These are phyloP conservation scores for Aristolochia californica DNA, from an alignment of 164 flowering plant species.

Conservation along the genomic window DNA sequence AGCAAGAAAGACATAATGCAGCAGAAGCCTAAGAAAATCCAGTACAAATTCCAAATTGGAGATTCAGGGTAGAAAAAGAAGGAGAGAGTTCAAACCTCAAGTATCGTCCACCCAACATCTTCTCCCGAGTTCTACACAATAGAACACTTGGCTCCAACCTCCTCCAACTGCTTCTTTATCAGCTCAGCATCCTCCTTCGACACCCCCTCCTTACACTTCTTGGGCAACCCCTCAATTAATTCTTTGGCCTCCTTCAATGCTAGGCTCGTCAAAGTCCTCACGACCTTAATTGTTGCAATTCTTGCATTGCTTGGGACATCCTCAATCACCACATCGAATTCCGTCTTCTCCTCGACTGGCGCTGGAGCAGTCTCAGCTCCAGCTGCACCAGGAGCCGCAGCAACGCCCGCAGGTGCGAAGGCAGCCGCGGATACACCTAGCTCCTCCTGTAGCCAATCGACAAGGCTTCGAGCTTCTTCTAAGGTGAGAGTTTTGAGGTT, in stretches of 20 bases:
- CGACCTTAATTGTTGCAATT: constrained; percentile 82
- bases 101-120: not conserved
- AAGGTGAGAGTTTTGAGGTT: constrained; percentile 55
- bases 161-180: constrained; percentile 93
- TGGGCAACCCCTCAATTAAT: constrained; percentile 84
- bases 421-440: constrained; percentile 90
- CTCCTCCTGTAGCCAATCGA: constrained; percentile 75
- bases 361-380: constrained; percentile 40
- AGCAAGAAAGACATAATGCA: no score
- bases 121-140: constrained; percentile 25
- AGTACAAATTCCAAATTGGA: no score
- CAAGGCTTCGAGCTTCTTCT: constrained; percentile 55
- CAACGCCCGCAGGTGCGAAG: constrained; percentile 69
- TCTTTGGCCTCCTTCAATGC: constrained; percentile 98
- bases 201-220: constrained; percentile 77
- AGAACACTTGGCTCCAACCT: constrained; percentile 75
- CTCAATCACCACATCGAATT: constrained; percentile 83
- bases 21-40: no score
- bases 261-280: constrained; percentile 70
- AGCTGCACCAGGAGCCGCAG: constrained; percentile 23
- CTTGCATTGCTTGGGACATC: constrained; percentile 85
- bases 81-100: not conserved
- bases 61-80: not conserved
- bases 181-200: constrained; percentile 92
- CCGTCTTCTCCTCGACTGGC: constrained; percentile 88